Base-by-base conservation (phyloP, 2,329 filamentous ascomycete species). In the Colletotrichum gloeosporioides region DNA sequence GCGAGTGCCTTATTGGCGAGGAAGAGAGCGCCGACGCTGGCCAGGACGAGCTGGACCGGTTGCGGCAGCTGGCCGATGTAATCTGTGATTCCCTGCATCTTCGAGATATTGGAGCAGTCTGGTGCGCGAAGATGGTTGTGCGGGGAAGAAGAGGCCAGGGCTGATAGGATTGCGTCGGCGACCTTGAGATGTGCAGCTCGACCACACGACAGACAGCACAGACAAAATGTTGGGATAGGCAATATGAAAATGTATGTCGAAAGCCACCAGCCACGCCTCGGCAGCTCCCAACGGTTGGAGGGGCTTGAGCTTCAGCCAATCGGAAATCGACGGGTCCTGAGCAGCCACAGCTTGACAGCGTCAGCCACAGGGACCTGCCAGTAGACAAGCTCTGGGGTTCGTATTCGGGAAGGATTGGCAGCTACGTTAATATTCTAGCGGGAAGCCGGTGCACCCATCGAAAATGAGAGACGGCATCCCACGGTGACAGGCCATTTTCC, bases 21-120 rank as follows among this genome's bases (percentile, higher is more conserved):
- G 79, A 89, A 91, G 63, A 94, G 83, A 71, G 90, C 90, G 65
- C 94, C 94, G 68, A 93, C 78, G 44, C 85, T 88, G 65, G 89
- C 88, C 64, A 92, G 82, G 25, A 85, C 86, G 81, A 87, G 86
- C 77, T 88, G 86, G 18, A 87, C 84, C 34, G 83, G 79, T 78
- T 86, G 86, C 39, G 90, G 90, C 39, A 91, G 79, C 12, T 82
- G 78, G 34, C 76, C 82, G 78, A 87, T 79, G n/a, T 82, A 70
- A 9, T 85, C 79, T 29, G 79, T 79, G 22, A 86, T n/a, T 44
- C 53, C 72, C 12, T 53, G 29, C 75, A 77, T 77, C n/a, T 18
- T 67, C 4, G 22, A 65, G 57, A 78, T 32, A 16, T 61, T 62
- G 29, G 31, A 49, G 29, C 32, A 25, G 36, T 63, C 22, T 22